Base-by-base conservation (phyloP, 2,329 filamentous ascomycete species). In the Mycosphaerelloides madeirae region DNA sequence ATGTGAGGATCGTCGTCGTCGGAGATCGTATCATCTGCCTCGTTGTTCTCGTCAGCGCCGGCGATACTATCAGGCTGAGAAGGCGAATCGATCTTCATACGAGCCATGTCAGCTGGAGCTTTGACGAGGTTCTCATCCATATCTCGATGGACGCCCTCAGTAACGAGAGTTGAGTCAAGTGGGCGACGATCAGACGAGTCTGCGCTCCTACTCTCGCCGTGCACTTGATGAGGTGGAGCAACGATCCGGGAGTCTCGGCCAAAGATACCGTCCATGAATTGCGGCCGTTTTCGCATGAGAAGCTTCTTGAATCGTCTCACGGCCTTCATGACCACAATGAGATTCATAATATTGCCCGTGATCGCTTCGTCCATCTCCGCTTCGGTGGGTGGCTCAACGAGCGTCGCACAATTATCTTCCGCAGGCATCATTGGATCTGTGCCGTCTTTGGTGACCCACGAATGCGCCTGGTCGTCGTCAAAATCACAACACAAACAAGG, bases 301-400 rank as follows among this genome's bases (percentile, higher is more conserved):
- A 94, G 74, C 39, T 78, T 72, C 64, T 94, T 96, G 73, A 97
- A 96, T 46, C 85, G 86, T 52, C 84, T 83, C 31, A 94, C 91
- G 3, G 90, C 93, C 78, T 87, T 93, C 74, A 97, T 85, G 54
- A 97, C 87, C 41, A 83, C 87, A 45, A 97, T 74, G 2, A 97
- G 75, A 61, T 93, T 84, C 47, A 83, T 83, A 78, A 97, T 89
- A 60, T 89, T 94, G 18, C 80, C 80, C 2, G 93, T 97, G 53
- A 97, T 94, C 12, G 93, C 93, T 52, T 85, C 81, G 58, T 88
- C 88, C 61, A 96, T 79, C 68, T 98, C 93, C 44, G 90, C 82
- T 56, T 93, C 86, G 45, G 91, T 97, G 1, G 91, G 91, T 4
- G 83, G 79, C 49, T 89, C 87, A 25, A 97, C 75, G 13, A 88